Base-by-base conservation (phyloP, 257 asterid genomes). In the Plantago elongata region DNA sequence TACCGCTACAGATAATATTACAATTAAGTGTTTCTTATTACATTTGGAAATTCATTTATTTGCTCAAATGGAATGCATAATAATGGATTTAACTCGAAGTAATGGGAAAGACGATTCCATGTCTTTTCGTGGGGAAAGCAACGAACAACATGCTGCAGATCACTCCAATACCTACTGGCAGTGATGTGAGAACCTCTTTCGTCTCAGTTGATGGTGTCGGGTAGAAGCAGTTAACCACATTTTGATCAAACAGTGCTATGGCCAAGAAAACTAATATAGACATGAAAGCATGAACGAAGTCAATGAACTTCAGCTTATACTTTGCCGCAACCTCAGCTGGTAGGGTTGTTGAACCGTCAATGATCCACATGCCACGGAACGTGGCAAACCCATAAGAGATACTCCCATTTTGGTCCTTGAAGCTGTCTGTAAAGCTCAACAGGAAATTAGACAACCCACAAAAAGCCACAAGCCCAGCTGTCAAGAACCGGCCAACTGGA, bases 121-220 rank as follows among this genome's bases (percentile, higher is more conserved):
- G 96, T 37, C 99, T 81, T 18, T 79, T 74, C 2, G 99, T 85
- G 10, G 99, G 97, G 66, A 93, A 89, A 29, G 70, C 81, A 30
- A 93, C 89, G 57, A 93, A 93, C 74, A 93, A 17, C 94, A 89
- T 80, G 45, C 96, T 93, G 71, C 90, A 87, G 15, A 73, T 54
- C 3, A 89, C 92, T 62, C 97, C 99, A 43, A 93, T 83, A 63
- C 90, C 99, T 0, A 93, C 80, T 0, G 99, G 99, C 78, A 89
- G 57, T 5, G 85, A 80, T 3, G 90, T 72, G 27, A 93, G 91
- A n/a, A 89, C 61, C 83, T 89, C 90, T 68, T 70, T 65, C 3
- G 71, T 62, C 62, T 71, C 87, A 14, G 67, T 45, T 11, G 91
- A 80, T 9, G 99, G 96, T 56, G 51, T 65, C 11, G 97, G 99